A percentile compares a stretch with the other conserved stretches of the same genome.
These are phyloP conservation scores for Cercospora sp. DNA, from an alignment of 2,329 filamentous ascomycete genomes.

Conservation along the genomic window DNA sequence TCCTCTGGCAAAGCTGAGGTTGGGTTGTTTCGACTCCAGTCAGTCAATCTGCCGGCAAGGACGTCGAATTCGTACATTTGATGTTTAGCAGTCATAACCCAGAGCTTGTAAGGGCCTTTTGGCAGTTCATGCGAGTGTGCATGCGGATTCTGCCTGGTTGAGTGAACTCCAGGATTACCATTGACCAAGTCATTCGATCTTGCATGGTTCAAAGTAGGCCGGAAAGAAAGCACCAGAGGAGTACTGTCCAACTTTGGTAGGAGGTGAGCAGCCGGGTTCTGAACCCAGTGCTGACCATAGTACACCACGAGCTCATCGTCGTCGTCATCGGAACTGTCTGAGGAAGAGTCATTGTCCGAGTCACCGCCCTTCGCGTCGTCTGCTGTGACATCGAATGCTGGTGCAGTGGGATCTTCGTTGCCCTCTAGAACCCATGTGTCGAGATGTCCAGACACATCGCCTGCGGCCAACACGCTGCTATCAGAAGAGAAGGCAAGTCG, in stretches of 20 bases:
- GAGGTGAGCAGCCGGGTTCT: constrained; percentile 62
- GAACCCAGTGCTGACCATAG: constrained; percentile 68
- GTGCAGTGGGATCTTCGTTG: constrained; percentile 51
- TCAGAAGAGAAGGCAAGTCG: constrained; percentile 77
- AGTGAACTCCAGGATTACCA: constrained; percentile 51
- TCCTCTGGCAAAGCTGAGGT: constrained; percentile 70
- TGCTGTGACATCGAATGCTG: constrained; percentile 41
- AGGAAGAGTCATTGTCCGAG: constrained; percentile 36
- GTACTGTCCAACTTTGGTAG: constrained; percentile 49
- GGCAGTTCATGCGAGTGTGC: constrained; percentile 59
- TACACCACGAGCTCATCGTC: constrained; percentile 57
- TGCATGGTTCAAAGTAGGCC: constrained; percentile 35
- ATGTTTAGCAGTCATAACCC: constrained; percentile 64
- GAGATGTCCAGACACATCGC: constrained; percentile 80
- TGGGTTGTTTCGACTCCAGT: constrained; percentile 84
- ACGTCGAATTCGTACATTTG: constrained; percentile 78
- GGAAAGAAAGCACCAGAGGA: constrained; percentile 50
- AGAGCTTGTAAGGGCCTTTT: constrained; percentile 54
- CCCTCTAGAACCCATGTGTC: constrained; percentile 79
- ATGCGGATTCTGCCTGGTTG: constrained; percentile 53
- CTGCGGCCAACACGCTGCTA: constrained; percentile 73
- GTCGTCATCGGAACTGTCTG: constrained; percentile 38
- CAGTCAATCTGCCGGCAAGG: constrained; percentile 70
- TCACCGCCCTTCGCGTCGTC: constrained; percentile 29
- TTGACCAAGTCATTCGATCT: constrained; percentile 37